A percentile compares a stretch with the other conserved stretches of the same genome.
Evolutionary conservation across 805 yeast species (phyloP).

Genomic region (Candida ficus): DNA sequence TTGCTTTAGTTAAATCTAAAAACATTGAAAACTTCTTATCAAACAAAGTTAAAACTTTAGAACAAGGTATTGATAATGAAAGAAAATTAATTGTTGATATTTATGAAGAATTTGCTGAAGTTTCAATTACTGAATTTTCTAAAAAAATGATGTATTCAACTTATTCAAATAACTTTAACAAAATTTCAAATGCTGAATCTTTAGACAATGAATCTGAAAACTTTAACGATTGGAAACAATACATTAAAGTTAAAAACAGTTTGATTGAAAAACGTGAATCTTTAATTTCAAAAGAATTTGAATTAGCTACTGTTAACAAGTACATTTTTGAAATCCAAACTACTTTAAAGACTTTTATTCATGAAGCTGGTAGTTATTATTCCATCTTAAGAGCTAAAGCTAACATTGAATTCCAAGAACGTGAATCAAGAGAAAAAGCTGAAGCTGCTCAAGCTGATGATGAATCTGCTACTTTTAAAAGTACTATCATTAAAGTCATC

Average conservation of each 20-base stretch:
- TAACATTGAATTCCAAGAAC: conserved; percentile 48
- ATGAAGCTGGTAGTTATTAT: conserved; percentile 60
- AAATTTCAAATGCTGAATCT: conserved; percentile 8
- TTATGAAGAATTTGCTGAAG: conserved; percentile 70
- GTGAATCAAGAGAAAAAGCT: conserved; percentile 40
- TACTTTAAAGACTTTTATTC: conserved; percentile 42
- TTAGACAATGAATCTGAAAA: conserved; percentile 26
- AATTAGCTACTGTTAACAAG: conserved; percentile 26
- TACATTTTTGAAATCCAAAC: conserved; percentile 31
- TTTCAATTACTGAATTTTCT: conserved; percentile 59
- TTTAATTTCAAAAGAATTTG: conserved; percentile 33
- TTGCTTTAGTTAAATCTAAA: conserved; percentile 28
- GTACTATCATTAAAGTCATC: not conserved
- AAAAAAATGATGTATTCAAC: conserved; percentile 44
- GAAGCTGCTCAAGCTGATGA: not conserved
- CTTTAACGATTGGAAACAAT: conserved; percentile 58
- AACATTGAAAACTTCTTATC: conserved; percentile 29
- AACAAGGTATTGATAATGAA: conserved; percentile 31
- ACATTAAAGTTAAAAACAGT: conserved; percentile 49
- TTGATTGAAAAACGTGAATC: conserved; percentile 52
- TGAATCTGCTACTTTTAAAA: not conserved
- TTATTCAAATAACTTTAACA: conserved; percentile 21
- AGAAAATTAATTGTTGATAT: conserved; percentile 52
- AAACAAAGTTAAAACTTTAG: conserved; percentile 27
- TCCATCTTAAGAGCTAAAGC: conserved; percentile 54